A percentile compares a stretch with the other conserved stretches of the same genome.
Conservation (phyloP, 371 early-diverging fungal genomes). For the Massospora cicadina region DNA sequence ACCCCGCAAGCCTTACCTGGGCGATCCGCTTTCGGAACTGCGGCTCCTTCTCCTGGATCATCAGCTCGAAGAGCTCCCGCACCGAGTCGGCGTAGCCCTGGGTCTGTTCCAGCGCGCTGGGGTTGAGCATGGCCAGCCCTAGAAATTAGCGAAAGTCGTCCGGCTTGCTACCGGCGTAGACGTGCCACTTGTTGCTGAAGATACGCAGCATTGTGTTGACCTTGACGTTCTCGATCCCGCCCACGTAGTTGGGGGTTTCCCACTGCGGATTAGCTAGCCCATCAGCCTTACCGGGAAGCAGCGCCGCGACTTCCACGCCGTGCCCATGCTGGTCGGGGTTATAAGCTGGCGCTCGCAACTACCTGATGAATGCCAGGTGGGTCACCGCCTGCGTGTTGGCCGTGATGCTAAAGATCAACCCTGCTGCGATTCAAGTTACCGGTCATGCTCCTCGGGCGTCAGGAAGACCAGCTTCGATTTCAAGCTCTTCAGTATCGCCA, state of each 20-base stretch:
- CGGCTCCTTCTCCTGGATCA: conserved; percentile 71
- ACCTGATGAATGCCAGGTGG: conserved; percentile 79
- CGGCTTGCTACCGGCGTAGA: conserved; percentile 53
- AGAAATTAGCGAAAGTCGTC: conserved; percentile 10
- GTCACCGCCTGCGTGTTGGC: conserved; percentile 96
- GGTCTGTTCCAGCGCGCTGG: conserved; percentile 67
- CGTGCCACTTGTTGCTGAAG: conserved; percentile 91
- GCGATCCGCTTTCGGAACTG: conserved; percentile 59
- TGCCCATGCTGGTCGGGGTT: conserved; percentile 52
- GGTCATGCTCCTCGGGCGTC: conserved; percentile 71
- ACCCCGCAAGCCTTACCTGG: conserved; percentile 17
- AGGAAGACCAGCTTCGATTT: conserved; percentile 63
- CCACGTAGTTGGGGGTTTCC: conserved; percentile 68
- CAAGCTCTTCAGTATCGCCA: conserved; percentile 47
- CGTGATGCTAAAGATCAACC: conserved; percentile 35
- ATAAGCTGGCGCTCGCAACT: not conserved
- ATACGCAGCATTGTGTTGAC: conserved; percentile 80
- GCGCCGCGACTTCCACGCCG: conserved; percentile 72
- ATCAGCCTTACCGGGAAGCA: conserved; percentile 49
- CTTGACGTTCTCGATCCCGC: conserved; percentile 92
- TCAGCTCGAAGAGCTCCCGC: conserved; percentile 73
- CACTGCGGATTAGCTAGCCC: conserved; percentile 27
- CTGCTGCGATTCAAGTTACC: conserved; percentile 11
- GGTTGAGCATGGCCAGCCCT: conserved; percentile 86
- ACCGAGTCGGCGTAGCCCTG: conserved; percentile 76